phyloP scores from a whole-genome alignment of 2,329 filamentous ascomycete species.

The Xylariaceae sp. region DNA sequence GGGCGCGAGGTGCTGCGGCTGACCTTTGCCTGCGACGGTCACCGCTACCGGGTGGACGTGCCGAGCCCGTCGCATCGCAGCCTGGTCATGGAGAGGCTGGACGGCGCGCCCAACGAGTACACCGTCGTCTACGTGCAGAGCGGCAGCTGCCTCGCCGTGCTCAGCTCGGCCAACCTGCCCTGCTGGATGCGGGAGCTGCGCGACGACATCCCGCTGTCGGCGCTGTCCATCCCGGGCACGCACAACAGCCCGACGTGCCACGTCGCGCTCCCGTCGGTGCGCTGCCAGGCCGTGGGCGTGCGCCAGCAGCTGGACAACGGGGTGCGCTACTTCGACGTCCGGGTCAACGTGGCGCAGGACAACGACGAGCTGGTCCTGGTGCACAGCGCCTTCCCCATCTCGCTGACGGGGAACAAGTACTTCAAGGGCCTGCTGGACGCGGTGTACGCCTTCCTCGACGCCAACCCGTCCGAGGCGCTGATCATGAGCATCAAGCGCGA shows the following conservation, averaged over 20 bases:
- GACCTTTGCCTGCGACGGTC: conserved; percentile 58
- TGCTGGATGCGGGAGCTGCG: conserved; percentile 76
- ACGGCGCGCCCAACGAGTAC: conserved; percentile 42
- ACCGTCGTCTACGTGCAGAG: conserved; percentile 59
- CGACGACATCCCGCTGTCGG: conserved; percentile 65
- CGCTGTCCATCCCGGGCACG: conserved; percentile 86
- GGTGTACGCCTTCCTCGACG: conserved; percentile 66
- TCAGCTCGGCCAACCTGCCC: conserved; percentile 61
- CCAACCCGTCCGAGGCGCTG: conserved; percentile 73
- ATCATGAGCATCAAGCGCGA: conserved; percentile 88
- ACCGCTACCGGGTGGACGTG: conserved; percentile 65
- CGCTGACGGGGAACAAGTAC: conserved; percentile 72
- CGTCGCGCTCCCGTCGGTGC: conserved; percentile 80
- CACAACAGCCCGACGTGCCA: conserved; percentile 89
- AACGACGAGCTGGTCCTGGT: conserved; percentile 72
- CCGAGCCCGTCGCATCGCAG: conserved; percentile 55
- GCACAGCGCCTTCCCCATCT: conserved; percentile 83
- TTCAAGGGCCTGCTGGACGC: conserved; percentile 65
- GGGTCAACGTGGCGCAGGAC: conserved; percentile 50
- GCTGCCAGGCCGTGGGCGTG: conserved; percentile 78
- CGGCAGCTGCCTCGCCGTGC: conserved; percentile 52
- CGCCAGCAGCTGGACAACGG: conserved; percentile 78
- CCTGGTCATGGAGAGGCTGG: conserved; percentile 51
- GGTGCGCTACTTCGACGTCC: conserved; percentile 88
- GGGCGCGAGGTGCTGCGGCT: conserved; percentile 64